phyloP scores from a whole-genome alignment of 441 rosid species.

The Melastoma candidum region DNA sequence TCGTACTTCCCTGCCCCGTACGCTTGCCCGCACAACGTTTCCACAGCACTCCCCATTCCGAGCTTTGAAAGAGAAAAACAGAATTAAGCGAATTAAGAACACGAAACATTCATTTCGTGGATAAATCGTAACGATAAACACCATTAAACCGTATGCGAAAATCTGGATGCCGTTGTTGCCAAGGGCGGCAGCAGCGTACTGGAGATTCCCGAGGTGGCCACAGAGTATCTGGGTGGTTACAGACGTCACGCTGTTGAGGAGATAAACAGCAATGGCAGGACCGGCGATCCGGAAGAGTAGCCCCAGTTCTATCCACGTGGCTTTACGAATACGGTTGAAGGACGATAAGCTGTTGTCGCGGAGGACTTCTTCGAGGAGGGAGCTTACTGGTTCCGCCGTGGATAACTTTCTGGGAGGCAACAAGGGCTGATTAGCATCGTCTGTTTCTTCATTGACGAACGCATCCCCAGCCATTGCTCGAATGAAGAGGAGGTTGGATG shows the following conservation, averaged over 20 bases:
- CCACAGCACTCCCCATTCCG: slow-evolving; percentile 90
- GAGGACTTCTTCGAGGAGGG: slow-evolving; percentile 42
- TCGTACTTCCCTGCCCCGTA: slow-evolving; percentile 53
- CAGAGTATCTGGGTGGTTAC: slow-evolving; percentile 50
- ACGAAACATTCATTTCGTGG: background rate
- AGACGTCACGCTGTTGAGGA: slow-evolving; percentile 38
- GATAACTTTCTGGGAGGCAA: background rate
- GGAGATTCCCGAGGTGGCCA: slow-evolving; percentile 53
- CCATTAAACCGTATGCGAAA: slow-evolving; percentile 62
- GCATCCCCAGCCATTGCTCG: no score
- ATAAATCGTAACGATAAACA: slow-evolving; percentile 11
- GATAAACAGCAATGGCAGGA: slow-evolving; percentile 43
- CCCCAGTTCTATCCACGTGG: slow-evolving; percentile 36
- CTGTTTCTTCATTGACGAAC: no score
- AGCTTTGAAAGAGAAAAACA: slow-evolving; percentile 20
- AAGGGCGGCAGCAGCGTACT: slow-evolving; percentile 61
- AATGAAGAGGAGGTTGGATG: no score
- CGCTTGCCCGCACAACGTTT: slow-evolving; percentile 11
- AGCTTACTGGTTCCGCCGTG: slow-evolving; percentile 12
- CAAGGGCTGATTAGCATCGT: background rate
- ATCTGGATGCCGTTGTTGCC: slow-evolving; percentile 53
- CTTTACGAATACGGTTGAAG: slow-evolving; percentile 22
- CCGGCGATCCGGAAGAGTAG: slow-evolving; percentile 36
- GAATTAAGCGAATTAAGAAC: background rate
- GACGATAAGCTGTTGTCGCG: slow-evolving; percentile 20